These are phyloP conservation scores for Alternaria longipes DNA, from an alignment of 2,329 filamentous ascomycete species.

Conservation along the genomic window DNA sequence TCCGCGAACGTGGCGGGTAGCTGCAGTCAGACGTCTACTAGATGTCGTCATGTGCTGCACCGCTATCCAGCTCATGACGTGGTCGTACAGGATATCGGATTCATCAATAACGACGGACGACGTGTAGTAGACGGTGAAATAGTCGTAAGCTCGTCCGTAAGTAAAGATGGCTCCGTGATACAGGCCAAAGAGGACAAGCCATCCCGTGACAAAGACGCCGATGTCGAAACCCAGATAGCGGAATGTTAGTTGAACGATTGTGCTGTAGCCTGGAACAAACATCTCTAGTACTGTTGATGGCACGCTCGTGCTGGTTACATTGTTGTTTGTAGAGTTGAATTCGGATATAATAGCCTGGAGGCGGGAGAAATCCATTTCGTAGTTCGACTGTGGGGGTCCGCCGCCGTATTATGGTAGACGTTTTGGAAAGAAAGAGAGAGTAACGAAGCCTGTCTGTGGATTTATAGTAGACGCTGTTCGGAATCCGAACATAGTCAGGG, in stretches of 20 bases:
- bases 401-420: no score
- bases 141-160: conserved; percentile 36
- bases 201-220: conserved; percentile 57
- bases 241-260: conserved; percentile 52
- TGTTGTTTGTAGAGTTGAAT: conserved; percentile 12
- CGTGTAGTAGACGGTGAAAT: neutral
- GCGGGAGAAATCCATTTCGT: conserved; percentile 35
- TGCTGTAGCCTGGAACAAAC: conserved; percentile 51
- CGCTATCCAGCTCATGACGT: neutral
- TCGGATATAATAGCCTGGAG: conserved; percentile 22
- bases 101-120: neutral
- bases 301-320: neutral
- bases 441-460: neutral
- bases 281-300: conserved; percentile 59
- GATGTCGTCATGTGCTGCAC: conserved; percentile 30
- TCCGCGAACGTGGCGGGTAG: conserved; percentile 45
- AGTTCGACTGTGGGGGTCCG: neutral
- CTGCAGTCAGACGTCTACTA: conserved; percentile 48
- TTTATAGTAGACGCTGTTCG: neutral
- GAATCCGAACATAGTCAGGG: neutral
- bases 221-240: conserved; percentile 59
- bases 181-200: conserved; percentile 53
- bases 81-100: neutral
- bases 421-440: neutral
- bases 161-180: conserved; percentile 50